phyloP scores from a whole-genome alignment of 306 rosid species.

The Macrotyloma uniflorum region DNA sequence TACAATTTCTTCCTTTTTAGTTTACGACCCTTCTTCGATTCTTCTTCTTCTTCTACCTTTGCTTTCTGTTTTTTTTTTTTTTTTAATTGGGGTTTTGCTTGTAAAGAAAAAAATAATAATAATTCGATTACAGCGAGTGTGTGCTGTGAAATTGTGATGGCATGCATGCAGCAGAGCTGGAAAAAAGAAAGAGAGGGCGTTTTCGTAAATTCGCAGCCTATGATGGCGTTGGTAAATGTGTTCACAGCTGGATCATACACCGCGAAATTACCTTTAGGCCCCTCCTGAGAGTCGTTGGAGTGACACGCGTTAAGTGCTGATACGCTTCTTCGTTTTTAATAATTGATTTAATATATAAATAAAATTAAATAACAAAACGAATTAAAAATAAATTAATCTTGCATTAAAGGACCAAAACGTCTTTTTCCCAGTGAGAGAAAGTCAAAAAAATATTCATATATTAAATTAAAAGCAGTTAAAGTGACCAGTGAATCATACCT shows the following conservation, averaged over 20 bases:
- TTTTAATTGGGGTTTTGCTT: not conserved
- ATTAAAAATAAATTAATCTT: not conserved
- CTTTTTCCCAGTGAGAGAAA: too few relatives aligned
- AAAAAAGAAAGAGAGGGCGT: slow-evolving; percentile 35
- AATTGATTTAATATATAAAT: not conserved
- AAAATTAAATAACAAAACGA: not conserved
- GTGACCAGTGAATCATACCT: too few relatives aligned
- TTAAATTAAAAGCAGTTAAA: too few relatives aligned
- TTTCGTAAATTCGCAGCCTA: not conserved
- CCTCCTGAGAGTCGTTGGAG: slow-evolving; percentile 26
- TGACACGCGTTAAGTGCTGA: not conserved
- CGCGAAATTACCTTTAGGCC: slow-evolving; percentile 23
- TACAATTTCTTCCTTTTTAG: slow-evolving; percentile 11
- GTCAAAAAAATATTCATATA: too few relatives aligned
- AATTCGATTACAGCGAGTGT: slow-evolving; percentile 29
- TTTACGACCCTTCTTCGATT: not conserved
- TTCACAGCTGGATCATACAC: slow-evolving; percentile 38
- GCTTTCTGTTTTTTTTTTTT: not conserved
- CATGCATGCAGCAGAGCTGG: slow-evolving; percentile 37
- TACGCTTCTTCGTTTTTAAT: not conserved
- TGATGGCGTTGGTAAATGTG: slow-evolving; percentile 42
- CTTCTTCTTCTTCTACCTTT: slow-evolving; percentile 11
- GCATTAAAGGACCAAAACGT: too few relatives aligned
- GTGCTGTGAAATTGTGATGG: slow-evolving; percentile 42
- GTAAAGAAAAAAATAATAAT: not conserved